These are phyloP conservation scores for Lasiosphaeris hirsuta DNA, from an alignment of 495 filamentous ascomycete genomes.

Conservation along the genomic window DNA sequence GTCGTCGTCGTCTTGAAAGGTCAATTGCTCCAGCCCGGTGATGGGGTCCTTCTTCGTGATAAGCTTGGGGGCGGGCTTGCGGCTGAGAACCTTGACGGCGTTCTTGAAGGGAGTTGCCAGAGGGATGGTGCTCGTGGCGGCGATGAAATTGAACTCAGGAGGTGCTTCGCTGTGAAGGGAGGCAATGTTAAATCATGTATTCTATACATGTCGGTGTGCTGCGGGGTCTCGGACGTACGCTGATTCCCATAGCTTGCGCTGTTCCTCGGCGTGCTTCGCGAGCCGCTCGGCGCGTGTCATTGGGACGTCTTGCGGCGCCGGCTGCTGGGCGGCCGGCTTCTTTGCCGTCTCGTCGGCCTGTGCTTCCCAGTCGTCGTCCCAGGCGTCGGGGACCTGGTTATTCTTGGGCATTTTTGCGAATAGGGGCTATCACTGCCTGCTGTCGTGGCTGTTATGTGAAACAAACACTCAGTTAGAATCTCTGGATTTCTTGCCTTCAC, in stretches of 20 bases:
- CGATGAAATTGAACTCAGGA: slow-evolving; percentile 69
- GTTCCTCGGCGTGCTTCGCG: slow-evolving; percentile 75
- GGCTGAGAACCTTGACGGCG: slow-evolving; percentile 74
- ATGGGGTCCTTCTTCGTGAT: slow-evolving; percentile 46
- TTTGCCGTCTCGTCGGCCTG: slow-evolving; percentile 59
- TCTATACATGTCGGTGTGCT: too few species aligned
- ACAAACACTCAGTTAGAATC: too few species aligned
- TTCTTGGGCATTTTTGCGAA: slow-evolving; percentile 48
- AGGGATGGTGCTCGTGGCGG: slow-evolving; percentile 60
- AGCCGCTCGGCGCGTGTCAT: slow-evolving; percentile 71
- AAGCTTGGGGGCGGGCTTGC: slow-evolving; percentile 62
- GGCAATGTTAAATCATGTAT: neutral
- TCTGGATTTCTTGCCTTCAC: too few species aligned
- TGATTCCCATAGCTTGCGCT: slow-evolving; percentile 82
- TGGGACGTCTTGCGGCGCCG: slow-evolving; percentile 37
- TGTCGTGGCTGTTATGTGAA: neutral
- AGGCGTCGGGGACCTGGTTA: slow-evolving; percentile 66
- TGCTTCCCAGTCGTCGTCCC: slow-evolving; percentile 85
- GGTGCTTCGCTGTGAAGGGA: slow-evolving; percentile 32
- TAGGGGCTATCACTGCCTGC: too few species aligned
- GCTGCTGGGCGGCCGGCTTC: slow-evolving; percentile 45
- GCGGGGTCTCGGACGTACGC: slow-evolving; percentile 54
- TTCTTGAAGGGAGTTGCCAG: slow-evolving; percentile 81
- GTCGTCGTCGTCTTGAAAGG: slow-evolving; percentile 56
- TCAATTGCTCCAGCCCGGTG: slow-evolving; percentile 53